phyloP scores from a whole-genome alignment of 306 rosid genomes.

The Trichosanthes cucumerina region DNA sequence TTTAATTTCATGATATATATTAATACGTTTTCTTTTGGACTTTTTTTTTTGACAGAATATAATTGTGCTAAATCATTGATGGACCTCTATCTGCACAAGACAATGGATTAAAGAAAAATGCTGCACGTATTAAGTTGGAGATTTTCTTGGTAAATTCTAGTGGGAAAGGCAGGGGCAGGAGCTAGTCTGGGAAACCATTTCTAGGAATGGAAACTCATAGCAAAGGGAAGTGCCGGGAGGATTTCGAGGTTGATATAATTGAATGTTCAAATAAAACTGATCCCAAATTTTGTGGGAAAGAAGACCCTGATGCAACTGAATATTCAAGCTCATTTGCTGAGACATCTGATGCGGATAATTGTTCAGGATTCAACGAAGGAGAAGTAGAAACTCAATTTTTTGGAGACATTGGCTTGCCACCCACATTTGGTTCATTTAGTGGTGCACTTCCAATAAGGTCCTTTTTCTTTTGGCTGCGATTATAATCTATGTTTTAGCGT shows the following conservation, averaged over 20 bases:
- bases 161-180: conserved; percentile 26
- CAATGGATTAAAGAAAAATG: background rate
- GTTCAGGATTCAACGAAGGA: conserved; percentile 52
- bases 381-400: conserved; percentile 68
- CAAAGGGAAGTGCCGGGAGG: conserved; percentile 26
- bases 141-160: conserved; percentile 11
- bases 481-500: background rate
- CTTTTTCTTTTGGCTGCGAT: conserved; percentile 15
- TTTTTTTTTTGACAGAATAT: background rate
- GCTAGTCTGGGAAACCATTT: conserved; percentile 17
- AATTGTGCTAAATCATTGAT: background rate
- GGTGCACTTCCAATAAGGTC: conserved; percentile 48
- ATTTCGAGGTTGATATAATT: conserved; percentile 51
- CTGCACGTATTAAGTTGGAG: background rate
- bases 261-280: conserved; percentile 43
- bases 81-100: background rate
- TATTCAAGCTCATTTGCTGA: conserved; percentile 76
- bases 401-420: conserved; percentile 31
- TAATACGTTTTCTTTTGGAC: background rate
- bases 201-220: conserved; percentile 37
- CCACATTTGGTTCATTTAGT: conserved; percentile 33
- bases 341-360: conserved; percentile 47
- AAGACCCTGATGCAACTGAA: conserved; percentile 84
- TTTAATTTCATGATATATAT: background rate
- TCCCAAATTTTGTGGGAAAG: conserved; percentile 26